phyloP scores from a whole-genome alignment of 306 rosid genomes.

The Betula pendula region DNA sequence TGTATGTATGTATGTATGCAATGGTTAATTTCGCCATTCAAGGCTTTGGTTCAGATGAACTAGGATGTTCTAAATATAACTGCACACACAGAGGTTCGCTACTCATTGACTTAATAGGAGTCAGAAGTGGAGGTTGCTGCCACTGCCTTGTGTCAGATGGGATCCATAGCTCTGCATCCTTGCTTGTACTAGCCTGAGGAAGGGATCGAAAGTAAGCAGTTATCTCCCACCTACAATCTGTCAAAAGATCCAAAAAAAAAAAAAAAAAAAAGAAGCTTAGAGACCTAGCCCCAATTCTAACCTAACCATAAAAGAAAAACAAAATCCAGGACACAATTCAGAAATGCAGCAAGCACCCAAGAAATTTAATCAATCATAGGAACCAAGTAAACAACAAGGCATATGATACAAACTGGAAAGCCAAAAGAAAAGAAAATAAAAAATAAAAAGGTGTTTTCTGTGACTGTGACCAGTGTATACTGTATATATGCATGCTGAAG shows the following conservation, averaged over 20 bases:
- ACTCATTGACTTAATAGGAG: constrained; percentile 71
- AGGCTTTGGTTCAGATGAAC: constrained; percentile 51
- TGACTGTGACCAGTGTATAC: neutral
- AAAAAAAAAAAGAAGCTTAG: neutral
- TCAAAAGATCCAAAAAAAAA: constrained; percentile 4
- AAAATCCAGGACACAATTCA: constrained; percentile 26
- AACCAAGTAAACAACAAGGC: neutral
- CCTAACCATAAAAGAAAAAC: neutral
- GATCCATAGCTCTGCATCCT: constrained; percentile 69
- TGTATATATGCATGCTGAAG: too few species aligned
- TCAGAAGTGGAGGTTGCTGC: constrained; percentile 75
- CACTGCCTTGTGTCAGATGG: constrained; percentile 80
- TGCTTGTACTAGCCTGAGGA: constrained; percentile 52
- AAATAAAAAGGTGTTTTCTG: neutral
- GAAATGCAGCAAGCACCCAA: constrained; percentile 10
- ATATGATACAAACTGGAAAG: constrained; percentile 19
- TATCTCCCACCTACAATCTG: constrained; percentile 85
- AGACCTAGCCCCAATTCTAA: neutral
- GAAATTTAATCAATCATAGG: neutral
- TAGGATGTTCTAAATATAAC: constrained; percentile 83
- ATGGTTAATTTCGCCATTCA: constrained; percentile 28
- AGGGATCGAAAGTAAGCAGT: constrained; percentile 65
- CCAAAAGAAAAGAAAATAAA: neutral
- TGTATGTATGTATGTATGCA: constrained; percentile 10
- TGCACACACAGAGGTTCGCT: constrained; percentile 70